Conservation (phyloP, 139 green algal genomes). For the Tetradesmus lagerheimii region DNA sequence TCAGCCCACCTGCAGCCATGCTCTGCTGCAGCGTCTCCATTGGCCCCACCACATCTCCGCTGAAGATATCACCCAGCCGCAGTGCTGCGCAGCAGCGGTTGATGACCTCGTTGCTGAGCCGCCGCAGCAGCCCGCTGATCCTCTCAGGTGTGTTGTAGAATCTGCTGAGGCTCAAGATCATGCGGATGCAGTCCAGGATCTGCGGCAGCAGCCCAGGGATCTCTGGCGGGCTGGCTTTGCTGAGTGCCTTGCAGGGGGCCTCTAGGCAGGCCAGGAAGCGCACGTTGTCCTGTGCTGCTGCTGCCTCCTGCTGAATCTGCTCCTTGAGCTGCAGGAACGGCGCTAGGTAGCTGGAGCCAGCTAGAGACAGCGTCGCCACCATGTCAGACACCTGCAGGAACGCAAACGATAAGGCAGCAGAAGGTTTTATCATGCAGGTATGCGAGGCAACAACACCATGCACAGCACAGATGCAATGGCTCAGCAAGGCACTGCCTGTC, state of each 20-base stretch:
- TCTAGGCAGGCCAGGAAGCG: slow-evolving; percentile 84
- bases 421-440: too few species aligned
- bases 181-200: slow-evolving; percentile 84
- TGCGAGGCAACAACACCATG: too few species aligned
- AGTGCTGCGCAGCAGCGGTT: slow-evolving; percentile 84
- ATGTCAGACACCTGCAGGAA: slow-evolving; percentile 60
- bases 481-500: background rate
- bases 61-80: slow-evolving; percentile 76
- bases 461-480: background rate
- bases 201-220: slow-evolving; percentile 80
- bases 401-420: background rate
- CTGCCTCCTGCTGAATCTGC: slow-evolving; percentile 82
- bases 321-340: slow-evolving; percentile 82
- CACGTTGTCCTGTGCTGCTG: slow-evolving; percentile 88
- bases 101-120: slow-evolving; percentile 90
- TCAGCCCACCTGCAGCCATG: slow-evolving; percentile 59
- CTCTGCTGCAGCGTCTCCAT: slow-evolving; percentile 68
- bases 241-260: slow-evolving; percentile 76
- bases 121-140: slow-evolving; percentile 86
- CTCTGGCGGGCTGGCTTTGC: slow-evolving; percentile 56
- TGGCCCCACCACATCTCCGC: slow-evolving; percentile 53
- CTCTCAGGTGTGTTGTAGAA: slow-evolving; percentile 92
- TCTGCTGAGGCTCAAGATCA: slow-evolving; percentile 87
- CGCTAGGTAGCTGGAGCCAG: slow-evolving; percentile 82
- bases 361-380: slow-evolving; percentile 74